Evolutionary conservation across 2,329 filamentous ascomycete genomes (phyloP), one percentile per base, ranked within the genome.

Genomic region (Alternaria consortialis): DNA sequence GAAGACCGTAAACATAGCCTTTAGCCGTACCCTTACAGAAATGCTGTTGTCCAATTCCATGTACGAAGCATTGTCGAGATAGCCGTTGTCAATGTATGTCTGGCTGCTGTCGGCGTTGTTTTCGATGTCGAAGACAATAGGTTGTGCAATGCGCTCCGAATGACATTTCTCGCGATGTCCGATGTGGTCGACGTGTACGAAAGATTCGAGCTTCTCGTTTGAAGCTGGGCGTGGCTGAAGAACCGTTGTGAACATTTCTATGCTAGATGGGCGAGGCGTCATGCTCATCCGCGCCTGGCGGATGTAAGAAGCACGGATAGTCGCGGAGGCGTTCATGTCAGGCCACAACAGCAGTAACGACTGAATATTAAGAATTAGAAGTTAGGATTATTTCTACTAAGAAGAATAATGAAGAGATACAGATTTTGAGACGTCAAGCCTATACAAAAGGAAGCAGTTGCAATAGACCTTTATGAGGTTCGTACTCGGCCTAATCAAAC

Each of bases 271-370:
- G 2, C 56, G 53, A 20, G 64, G 58, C 7, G 63, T 59, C 31
- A 67, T 65, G 59, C 61, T 66, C 53, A 69, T 65, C 42, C 67
- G 59, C 29, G 69, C 67, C 40, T 67, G 64, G 31, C 70, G 70
- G 43, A 75, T 67, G 29, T 74, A 73, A 29, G 67, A 68, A 2
- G 66, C 70, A 31, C 72, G 65, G 42, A 74, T 73, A 5, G 71
- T 69, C 29, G 72, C 71, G 36, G 72, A 75, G 47, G 71, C 72
- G 37, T 75, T 74, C 72, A 75, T 75, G n/a, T 25, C 62, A 42
- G 13, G 17, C 42, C 27, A 29, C 23, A 52, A 48, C 40, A 43
- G 36, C 46, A 23, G 31, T 36, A 36, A 36, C 6, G 46, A 50
- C 32, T 42, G 39, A 15, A 42, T 15, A 25, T 7, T 37, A 50